A percentile compares a stretch with the other conserved stretches of the same genome.
phyloP scores from a whole-genome alignment of 345 rosid genomes.

The Eutrema japonicum region DNA sequence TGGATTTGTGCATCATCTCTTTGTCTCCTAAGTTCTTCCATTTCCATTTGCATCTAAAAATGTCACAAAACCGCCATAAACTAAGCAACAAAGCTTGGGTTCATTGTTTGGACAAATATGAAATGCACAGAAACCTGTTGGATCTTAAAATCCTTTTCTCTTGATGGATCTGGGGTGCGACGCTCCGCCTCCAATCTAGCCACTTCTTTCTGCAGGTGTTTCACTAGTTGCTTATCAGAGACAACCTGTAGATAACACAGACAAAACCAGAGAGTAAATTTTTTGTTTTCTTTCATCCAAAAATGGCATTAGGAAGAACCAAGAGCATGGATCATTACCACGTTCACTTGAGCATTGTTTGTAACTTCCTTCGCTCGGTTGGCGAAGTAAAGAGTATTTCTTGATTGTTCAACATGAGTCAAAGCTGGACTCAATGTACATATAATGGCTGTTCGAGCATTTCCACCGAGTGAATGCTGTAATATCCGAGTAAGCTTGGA shows the following conservation, averaged over 20 bases:
- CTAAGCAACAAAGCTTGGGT: slow-evolving; percentile 21
- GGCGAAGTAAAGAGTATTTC: slow-evolving; percentile 93
- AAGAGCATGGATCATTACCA: slow-evolving; percentile 59
- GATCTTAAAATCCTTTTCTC: slow-evolving; percentile 84
- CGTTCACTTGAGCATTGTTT: slow-evolving; percentile 95
- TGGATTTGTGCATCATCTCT: slow-evolving; percentile 86
- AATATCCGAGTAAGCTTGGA: slow-evolving; percentile 97
- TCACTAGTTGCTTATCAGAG: slow-evolving; percentile 95
- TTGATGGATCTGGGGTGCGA: slow-evolving; percentile 93
- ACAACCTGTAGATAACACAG: slow-evolving; percentile 61
- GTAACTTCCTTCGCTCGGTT: slow-evolving; percentile 99
- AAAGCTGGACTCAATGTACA: slow-evolving; percentile 95
- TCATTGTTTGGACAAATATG: slow-evolving; percentile 5
- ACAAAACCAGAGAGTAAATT: background rate
- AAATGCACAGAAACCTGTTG: slow-evolving; percentile 59
- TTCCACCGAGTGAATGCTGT: slow-evolving; percentile 99
- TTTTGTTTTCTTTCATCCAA: slow-evolving; percentile 14
- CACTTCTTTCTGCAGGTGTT: slow-evolving; percentile 98
- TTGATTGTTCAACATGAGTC: slow-evolving; percentile 93
- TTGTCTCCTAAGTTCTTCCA: slow-evolving; percentile 84
- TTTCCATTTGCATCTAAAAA: slow-evolving; percentile 92
- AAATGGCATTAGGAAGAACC: slow-evolving; percentile 11
- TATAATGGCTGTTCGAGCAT: slow-evolving; percentile 98
- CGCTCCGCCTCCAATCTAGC: slow-evolving; percentile 96
- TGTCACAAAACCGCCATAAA: slow-evolving; percentile 15